phyloP scores from a whole-genome alignment of 2,329 filamentous ascomycete species.

The Pyricularia pennisetigena region DNA sequence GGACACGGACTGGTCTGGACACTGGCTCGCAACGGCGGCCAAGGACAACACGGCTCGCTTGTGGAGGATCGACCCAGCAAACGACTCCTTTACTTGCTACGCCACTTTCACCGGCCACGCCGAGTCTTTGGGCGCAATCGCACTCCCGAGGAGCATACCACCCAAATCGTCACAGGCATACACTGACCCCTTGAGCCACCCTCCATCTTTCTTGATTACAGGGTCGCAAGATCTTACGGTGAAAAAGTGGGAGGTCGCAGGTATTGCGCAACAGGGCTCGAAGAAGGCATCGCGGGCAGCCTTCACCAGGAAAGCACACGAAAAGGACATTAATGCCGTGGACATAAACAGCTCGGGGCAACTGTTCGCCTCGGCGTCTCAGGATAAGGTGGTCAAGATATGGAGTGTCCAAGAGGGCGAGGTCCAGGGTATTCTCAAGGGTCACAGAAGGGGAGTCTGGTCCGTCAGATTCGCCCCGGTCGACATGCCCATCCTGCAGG shows the following conservation, averaged over 20 bases:
- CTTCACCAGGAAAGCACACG: constrained; percentile 91
- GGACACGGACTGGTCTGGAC: constrained; percentile 91
- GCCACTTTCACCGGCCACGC: constrained; percentile 75
- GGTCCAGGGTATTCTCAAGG: constrained; percentile 79
- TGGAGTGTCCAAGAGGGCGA: constrained; percentile 89
- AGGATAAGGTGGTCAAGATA: constrained; percentile 94
- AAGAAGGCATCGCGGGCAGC: constrained; percentile 54
- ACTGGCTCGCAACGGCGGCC: constrained; percentile 91
- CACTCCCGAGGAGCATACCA: constrained; percentile 64
- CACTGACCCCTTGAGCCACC: constrained; percentile 64
- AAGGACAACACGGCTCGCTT: constrained; percentile 93
- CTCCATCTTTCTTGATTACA: constrained; percentile 77
- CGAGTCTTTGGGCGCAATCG: constrained; percentile 85
- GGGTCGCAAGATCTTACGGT: constrained; percentile 93
- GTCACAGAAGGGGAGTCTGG: constrained; percentile 94
- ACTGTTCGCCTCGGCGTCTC: constrained; percentile 92
- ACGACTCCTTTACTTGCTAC: constrained; percentile 49
- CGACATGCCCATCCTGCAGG: constrained; percentile 62
- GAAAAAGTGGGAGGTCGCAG: constrained; percentile 82
- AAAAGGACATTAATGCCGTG: constrained; percentile 97
- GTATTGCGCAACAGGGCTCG: constrained; percentile 32
- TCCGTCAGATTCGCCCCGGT: constrained; percentile 82
- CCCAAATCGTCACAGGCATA: constrained; percentile 59
- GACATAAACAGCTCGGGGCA: constrained; percentile 64
- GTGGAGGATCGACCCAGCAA: constrained; percentile 75